A percentile compares a stretch with the other conserved stretches of the same genome.
These are phyloP conservation scores for Salix koriyanagi DNA, from an alignment of 345 rosid genomes.

Conservation along the genomic window DNA sequence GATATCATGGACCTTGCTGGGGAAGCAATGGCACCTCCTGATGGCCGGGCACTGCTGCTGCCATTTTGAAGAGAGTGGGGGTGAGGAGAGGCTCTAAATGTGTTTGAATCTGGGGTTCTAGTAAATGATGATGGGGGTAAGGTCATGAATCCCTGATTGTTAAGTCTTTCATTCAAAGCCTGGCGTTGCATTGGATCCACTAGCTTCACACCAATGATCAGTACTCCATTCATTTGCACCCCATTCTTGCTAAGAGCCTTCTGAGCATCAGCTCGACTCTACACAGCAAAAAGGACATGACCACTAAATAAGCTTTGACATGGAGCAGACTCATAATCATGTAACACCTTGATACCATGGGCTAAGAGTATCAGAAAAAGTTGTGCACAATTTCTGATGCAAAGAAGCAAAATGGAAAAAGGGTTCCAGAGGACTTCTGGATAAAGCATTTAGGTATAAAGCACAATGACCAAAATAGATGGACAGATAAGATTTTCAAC, in stretches of 20 bases:
- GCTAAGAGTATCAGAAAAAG: conserved; percentile 1
- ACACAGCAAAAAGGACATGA: conserved; percentile 20
- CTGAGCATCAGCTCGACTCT: conserved; percentile 86
- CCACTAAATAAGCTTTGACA: conserved; percentile 5
- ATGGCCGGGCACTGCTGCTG: conserved; percentile 46
- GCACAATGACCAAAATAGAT: neutral
- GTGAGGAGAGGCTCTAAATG: conserved; percentile 38
- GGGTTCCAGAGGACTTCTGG: neutral
- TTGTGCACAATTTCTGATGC: neutral
- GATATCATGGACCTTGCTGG: conserved; percentile 79
- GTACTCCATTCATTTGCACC: conserved; percentile 72
- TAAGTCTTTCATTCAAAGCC: conserved; percentile 63
- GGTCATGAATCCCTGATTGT: conserved; percentile 81
- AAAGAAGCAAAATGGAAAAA: neutral
- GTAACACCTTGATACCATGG: neutral
- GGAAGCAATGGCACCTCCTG: conserved; percentile 68
- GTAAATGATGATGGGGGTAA: conserved; percentile 49
- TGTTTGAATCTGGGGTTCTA: conserved; percentile 41
- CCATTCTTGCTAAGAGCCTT: conserved; percentile 89
- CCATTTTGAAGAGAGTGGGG: conserved; percentile 68
- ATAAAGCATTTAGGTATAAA: neutral
- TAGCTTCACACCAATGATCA: conserved; percentile 84
- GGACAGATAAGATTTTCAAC: neutral
- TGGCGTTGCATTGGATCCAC: conserved; percentile 82
- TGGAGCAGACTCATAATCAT: neutral